Evolutionary conservation across 2,329 filamentous ascomycete species (phyloP).

Genomic region (Alternaria gansuensis): DNA sequence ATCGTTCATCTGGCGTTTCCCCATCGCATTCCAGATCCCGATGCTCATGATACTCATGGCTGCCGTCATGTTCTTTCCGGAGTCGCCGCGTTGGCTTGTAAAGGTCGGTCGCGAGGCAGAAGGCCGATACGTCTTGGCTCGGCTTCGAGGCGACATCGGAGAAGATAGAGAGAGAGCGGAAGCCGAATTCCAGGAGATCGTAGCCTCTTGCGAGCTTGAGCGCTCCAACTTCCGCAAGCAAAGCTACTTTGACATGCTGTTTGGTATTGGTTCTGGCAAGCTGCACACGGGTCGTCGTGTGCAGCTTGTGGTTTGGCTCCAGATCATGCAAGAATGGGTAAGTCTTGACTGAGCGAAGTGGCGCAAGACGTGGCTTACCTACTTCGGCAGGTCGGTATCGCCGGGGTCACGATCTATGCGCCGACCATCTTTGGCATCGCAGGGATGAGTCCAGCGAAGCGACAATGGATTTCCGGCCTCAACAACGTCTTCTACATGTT

Average conservation of each 20-base stretch:
- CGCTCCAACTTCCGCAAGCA: slow-evolving; percentile 58
- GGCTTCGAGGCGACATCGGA: slow-evolving; percentile 68
- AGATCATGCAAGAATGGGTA: slow-evolving; percentile 75
- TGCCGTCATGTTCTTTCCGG: slow-evolving; percentile 72
- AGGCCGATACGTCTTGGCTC: slow-evolving; percentile 69
- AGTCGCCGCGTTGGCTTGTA: slow-evolving; percentile 73
- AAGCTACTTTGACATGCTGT: slow-evolving; percentile 72
- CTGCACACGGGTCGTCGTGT: slow-evolving; percentile 73
- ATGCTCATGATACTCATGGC: slow-evolving; percentile 67
- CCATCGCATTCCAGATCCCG: slow-evolving; percentile 74
- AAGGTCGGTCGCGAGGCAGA: slow-evolving; percentile 73
- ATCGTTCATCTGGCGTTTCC: slow-evolving; percentile 72
- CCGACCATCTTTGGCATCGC: slow-evolving; percentile 72
- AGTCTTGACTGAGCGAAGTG: slow-evolving; percentile 48
- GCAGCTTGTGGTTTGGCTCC: slow-evolving; percentile 74
- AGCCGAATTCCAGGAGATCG: slow-evolving; percentile 71
- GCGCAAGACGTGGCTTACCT: background rate
- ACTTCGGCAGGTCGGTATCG: slow-evolving; percentile 36
- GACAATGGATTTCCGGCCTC: slow-evolving; percentile 55
- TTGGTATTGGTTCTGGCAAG: slow-evolving; percentile 70
- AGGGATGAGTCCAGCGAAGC: slow-evolving; percentile 64
- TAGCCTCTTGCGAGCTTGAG: slow-evolving; percentile 69
- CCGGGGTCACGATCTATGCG: slow-evolving; percentile 68
- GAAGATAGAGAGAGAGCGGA: slow-evolving; percentile 58
- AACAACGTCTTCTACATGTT: slow-evolving; percentile 68